phyloP scores from a whole-genome alignment of 345 rosid species.

The Fremontodendron californicum region DNA sequence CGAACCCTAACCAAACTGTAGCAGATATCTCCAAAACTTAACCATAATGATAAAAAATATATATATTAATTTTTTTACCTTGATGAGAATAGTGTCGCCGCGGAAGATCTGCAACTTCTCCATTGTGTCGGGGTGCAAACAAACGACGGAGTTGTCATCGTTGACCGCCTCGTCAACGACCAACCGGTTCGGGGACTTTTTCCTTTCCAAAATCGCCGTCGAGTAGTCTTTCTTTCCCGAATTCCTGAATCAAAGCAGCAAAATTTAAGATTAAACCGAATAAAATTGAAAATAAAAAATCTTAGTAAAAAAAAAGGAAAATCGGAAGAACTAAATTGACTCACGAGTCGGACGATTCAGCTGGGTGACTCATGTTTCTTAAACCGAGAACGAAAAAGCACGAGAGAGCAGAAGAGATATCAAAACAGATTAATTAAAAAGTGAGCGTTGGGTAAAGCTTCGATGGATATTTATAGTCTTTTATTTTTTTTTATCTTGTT shows the following conservation, averaged over 20 bases:
- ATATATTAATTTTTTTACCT: conserved; percentile 31
- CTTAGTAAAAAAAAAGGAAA: neutral
- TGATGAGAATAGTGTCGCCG: conserved; percentile 65
- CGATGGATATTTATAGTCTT: neutral
- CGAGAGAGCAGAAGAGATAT: too few relatives aligned
- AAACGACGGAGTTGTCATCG: conserved; percentile 72
- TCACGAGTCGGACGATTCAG: conserved; percentile 59
- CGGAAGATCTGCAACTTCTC: conserved; percentile 76
- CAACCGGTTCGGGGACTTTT: conserved; percentile 63
- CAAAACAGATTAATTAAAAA: too few relatives aligned
- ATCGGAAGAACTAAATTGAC: conserved; percentile 13
- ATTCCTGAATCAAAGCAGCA: conserved; percentile 28
- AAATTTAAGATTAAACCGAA: neutral
- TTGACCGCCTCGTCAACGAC: conserved; percentile 64
- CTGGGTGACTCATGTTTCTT: conserved; percentile 31
- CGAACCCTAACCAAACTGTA: neutral
- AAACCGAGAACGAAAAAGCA: neutral
- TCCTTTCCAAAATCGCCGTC: conserved; percentile 70
- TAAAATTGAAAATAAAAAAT: neutral
- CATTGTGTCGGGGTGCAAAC: conserved; percentile 64
- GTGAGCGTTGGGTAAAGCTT: too few relatives aligned
- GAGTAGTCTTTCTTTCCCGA: conserved; percentile 60
- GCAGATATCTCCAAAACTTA: neutral
- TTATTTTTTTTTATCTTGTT: neutral
- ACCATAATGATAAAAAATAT: neutral